Base-by-base conservation (phyloP, 345 rosid species). In the Chamaenerion angustifolium region DNA sequence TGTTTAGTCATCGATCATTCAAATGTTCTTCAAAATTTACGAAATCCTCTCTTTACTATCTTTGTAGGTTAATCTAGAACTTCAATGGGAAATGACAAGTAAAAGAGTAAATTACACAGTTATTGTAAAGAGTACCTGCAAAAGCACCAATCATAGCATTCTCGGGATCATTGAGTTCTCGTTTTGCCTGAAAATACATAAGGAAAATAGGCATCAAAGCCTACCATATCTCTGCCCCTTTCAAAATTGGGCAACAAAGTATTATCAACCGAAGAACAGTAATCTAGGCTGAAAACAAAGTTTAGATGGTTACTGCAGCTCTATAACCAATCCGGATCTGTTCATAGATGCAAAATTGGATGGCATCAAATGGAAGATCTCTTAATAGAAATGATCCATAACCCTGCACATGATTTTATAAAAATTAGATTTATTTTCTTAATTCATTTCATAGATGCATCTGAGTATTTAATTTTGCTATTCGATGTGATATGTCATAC, bases 331-430 rank as follows among this genome's bases (percentile, higher is more conserved):
- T 64, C 54, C 94, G 78, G 43, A 92, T 77, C 72, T 92, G 96
- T 79, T 92, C 96, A 40, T 92, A 92, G 62, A 87, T 74, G 71
- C 96, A 92, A 71, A 92, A 92, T 61, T 92, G 96, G 63, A 84
- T 74, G 41, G 95, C 98, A 70, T 92, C 98, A 72, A 92, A 92
- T 17, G 95, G 95, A 68, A 92, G 76, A 74, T 92, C 98, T 63
- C 94, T 73, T 73, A 92, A 50, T 40, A 87, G 59, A 61, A 87
- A 87, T 7, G 96, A 87, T 63, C 96, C 68, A 56, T 87, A 92
- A 46, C 98, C 98, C 98, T 92, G 57, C 23, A 66, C 40, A 21
- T 42, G 9, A 27, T 21, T 16, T 16, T 6, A 16, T 11, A 49
- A 25, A 13, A 10, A 13, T 49, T 13, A 8, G 52, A 13, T 10